phyloP scores from a whole-genome alignment of 2,329 filamentous ascomycete species.

The Colletotrichum agaves region DNA sequence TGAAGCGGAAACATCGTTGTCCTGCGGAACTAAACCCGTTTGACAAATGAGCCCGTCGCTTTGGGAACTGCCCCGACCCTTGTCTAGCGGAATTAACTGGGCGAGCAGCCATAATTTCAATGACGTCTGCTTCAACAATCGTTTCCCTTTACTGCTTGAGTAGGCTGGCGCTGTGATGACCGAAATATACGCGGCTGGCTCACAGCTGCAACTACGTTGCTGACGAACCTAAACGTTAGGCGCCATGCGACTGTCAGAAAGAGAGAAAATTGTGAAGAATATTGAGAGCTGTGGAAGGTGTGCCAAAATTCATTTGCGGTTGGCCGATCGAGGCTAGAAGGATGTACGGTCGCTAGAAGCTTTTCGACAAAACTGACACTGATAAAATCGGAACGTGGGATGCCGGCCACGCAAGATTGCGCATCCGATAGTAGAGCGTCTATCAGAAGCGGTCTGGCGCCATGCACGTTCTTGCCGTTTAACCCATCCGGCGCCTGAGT shows the following conservation, averaged over 20 bases:
- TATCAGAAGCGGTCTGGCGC: slow-evolving; percentile 16
- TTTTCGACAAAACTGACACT: not conserved
- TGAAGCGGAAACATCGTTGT: not conserved
- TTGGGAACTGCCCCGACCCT: slow-evolving; percentile 3
- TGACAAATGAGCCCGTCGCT: not conserved
- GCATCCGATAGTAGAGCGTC: slow-evolving; percentile 10
- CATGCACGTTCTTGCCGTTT: slow-evolving; percentile 11
- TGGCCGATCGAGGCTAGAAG: slow-evolving; percentile 20
- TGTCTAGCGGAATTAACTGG: slow-evolving; percentile 12
- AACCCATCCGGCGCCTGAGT: not conserved
- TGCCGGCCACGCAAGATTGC: slow-evolving; percentile 20
- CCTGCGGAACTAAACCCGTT: slow-evolving; percentile 6
- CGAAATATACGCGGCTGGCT: not conserved
- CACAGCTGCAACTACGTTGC: not conserved
- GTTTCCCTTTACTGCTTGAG: not conserved
- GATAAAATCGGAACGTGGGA: slow-evolving; percentile 1
- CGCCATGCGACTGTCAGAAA: not conserved
- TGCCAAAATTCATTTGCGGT: slow-evolving; percentile 15
- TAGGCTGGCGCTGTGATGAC: not conserved
- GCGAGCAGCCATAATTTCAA: slow-evolving; percentile 23
- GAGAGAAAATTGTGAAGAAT: not conserved
- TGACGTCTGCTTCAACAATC: slow-evolving; percentile 23
- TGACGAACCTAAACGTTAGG: not conserved
- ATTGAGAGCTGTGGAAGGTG: not conserved
- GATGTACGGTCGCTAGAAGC: slow-evolving; percentile 24